Base-by-base conservation (phyloP, 78 protist genomes). In the Dictyostelium brefeldianum region DNA sequence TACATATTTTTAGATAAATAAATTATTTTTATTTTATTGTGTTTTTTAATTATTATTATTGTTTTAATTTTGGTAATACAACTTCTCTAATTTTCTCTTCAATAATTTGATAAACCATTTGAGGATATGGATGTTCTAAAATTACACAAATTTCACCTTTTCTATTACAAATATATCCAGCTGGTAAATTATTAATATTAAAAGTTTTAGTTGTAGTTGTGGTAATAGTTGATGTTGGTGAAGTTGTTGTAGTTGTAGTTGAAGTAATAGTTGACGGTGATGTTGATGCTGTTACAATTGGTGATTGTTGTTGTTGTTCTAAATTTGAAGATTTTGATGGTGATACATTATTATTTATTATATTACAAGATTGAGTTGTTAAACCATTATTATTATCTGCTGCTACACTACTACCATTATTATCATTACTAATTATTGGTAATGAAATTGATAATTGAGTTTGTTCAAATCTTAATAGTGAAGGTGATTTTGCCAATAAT, bases 121-220 rank as follows among this genome's bases (percentile, higher is more conserved):
- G 91, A 22, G 91, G 91, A 14, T 83, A 83, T 14, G 91, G 91
- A 57, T 83, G 91, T 57, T 83, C 82, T 17, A 83, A 41, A 54
- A 83, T 54, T 3, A 83, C 64, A 83, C 91, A 83, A 46, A 83
- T 73, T 46, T 64, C 91, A n/a, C 91, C 91, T 73, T 56, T 83
- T 27, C 77, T 83, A 20, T 83, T 64, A 57, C 73, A 77, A 51
- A 77, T 77, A 51, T 77, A 77, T 27, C 82, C 82, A 50, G 82
- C 67, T 36, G 59, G 59, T 17, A 51, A 36, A 29, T 51, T 22
- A 15, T 77, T 77, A 11, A 62, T 62, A 62, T 62, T 62, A 25
- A 62, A 22, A 0, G 70, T 62, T 25, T 62, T 62, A 62, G 67
- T 57, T n/a, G 67, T 57, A 36, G 43, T 36, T n/a, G 31, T 20